Conservation (phyloP, 495 filamentous ascomycete genomes). For the Penicillium herquei region DNA sequence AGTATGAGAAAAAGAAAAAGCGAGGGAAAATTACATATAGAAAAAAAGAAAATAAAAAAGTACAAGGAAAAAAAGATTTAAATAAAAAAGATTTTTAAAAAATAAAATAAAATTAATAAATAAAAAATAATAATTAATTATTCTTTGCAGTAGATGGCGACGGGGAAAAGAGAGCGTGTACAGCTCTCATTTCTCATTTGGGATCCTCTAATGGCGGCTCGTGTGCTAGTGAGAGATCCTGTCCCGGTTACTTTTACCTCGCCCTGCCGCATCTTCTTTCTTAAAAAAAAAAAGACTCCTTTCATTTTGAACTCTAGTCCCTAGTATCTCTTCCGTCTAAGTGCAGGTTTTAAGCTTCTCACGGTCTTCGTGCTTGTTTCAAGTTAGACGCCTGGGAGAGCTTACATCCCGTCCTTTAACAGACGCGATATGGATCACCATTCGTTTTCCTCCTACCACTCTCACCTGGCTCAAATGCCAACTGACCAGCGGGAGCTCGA, state of each 20-base stretch:
- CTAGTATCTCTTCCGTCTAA: neutral
- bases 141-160: neutral
- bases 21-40: neutral
- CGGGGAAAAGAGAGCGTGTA: conserved; percentile 10
- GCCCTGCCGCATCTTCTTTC: conserved; percentile 5
- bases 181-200: conserved; percentile 26
- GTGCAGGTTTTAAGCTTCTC: conserved; percentile 16
- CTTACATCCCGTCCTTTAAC: neutral
- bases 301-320: neutral
- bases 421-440: conserved; percentile 8
- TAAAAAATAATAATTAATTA: neutral
- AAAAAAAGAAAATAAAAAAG: neutral
- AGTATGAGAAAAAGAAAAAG: neutral
- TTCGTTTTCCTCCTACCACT: conserved; percentile 17
- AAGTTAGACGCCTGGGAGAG: neutral
- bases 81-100: neutral
- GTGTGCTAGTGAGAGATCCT: conserved; percentile 4
- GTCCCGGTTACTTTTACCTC: conserved; percentile 16
- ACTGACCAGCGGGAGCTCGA: conserved; percentile 26
- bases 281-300: neutral
- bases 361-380: neutral
- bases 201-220: conserved; percentile 2
- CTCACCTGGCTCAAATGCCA: conserved; percentile 23
- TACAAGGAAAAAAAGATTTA: neutral
- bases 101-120: neutral